phyloP scores from a whole-genome alignment of 1,284 basidiomycete species.

The Malassezia sympodialis region DNA sequence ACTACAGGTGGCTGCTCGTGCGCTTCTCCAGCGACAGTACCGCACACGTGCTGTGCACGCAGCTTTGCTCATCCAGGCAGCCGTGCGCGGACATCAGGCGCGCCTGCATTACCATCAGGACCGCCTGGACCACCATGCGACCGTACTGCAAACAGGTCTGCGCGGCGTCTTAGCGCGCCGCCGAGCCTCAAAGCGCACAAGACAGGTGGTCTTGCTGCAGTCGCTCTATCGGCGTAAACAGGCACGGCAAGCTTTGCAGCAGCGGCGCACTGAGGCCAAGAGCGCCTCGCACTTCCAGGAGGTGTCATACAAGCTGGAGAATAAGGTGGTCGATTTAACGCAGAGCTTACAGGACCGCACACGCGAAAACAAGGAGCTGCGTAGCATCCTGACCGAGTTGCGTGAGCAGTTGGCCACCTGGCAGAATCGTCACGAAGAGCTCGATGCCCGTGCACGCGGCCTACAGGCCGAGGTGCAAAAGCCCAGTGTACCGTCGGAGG shows the following conservation, averaged over 20 bases:
- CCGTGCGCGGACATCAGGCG: slow-evolving; percentile 68
- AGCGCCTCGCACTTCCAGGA: slow-evolving; percentile 98
- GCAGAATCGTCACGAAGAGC: slow-evolving; percentile 77
- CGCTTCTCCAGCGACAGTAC: slow-evolving; percentile 63
- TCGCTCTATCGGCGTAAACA: slow-evolving; percentile 80
- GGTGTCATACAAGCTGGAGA: slow-evolving; percentile 93
- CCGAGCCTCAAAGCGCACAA: not conserved
- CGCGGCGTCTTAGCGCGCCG: slow-evolving; percentile 68
- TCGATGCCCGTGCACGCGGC: slow-evolving; percentile 65
- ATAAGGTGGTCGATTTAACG: slow-evolving; percentile 98
- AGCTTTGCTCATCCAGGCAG: slow-evolving; percentile 67
- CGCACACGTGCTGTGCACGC: slow-evolving; percentile 58
- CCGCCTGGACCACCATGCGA: slow-evolving; percentile 61
- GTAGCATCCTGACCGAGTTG: slow-evolving; percentile 62
- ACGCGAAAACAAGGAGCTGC: slow-evolving; percentile 77
- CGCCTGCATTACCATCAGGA: slow-evolving; percentile 60
- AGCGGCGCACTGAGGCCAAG: slow-evolving; percentile 77
- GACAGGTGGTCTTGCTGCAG: slow-evolving; percentile 70
- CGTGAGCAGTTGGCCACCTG: slow-evolving; percentile 77
- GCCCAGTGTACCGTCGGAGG: slow-evolving; percentile 63
- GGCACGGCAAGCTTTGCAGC: slow-evolving; percentile 74
- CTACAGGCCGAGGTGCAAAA: slow-evolving; percentile 63
- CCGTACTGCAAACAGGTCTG: slow-evolving; percentile 69
- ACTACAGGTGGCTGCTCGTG: slow-evolving; percentile 65
- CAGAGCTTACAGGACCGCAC: slow-evolving; percentile 86